These are phyloP conservation scores for Berberis vulgaris DNA, from an alignment of 164 flowering plant species.

Conservation along the genomic window DNA sequence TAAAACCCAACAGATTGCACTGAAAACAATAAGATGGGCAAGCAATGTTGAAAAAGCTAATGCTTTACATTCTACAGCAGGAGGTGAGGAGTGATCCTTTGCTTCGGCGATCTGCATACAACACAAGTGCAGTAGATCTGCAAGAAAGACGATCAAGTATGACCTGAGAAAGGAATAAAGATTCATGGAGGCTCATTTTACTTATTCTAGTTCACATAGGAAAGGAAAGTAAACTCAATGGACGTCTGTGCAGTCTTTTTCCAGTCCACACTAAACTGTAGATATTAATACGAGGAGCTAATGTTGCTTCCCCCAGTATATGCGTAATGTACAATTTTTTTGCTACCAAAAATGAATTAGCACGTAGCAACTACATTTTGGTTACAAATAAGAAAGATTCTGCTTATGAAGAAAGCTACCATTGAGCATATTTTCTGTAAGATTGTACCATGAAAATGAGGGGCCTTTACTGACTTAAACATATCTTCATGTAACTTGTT, in stretches of 20 bases:
- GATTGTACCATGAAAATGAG: too few relatives aligned
- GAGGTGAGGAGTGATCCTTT: conserved; percentile 24
- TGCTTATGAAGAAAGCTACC: too few relatives aligned
- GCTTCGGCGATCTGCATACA: conserved; percentile 13
- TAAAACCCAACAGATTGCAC: not conserved
- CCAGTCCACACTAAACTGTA: too few relatives aligned
- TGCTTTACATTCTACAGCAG: conserved; percentile 11
- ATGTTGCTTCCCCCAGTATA: too few relatives aligned
- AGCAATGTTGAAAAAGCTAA: not conserved
- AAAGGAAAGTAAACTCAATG: conserved; percentile 4
- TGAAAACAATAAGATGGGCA: not conserved
- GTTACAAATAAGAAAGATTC: too few relatives aligned
- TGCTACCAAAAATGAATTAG: too few relatives aligned
- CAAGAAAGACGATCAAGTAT: conserved; percentile 11
- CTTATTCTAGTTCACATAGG: not conserved
- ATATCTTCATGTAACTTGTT: too few relatives aligned
- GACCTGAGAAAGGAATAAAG: not conserved
- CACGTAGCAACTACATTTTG: too few relatives aligned
- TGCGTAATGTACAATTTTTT: too few relatives aligned
- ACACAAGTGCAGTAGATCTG: conserved; percentile 18
- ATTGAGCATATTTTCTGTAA: too few relatives aligned
- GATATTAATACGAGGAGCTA: too few relatives aligned
- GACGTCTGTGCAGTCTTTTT: conserved; percentile 3
- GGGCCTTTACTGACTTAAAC: too few relatives aligned
- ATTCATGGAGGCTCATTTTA: not conserved